These are phyloP conservation scores for Daldinia grandis DNA, from an alignment of 495 filamentous ascomycete genomes.

Conservation along the genomic window DNA sequence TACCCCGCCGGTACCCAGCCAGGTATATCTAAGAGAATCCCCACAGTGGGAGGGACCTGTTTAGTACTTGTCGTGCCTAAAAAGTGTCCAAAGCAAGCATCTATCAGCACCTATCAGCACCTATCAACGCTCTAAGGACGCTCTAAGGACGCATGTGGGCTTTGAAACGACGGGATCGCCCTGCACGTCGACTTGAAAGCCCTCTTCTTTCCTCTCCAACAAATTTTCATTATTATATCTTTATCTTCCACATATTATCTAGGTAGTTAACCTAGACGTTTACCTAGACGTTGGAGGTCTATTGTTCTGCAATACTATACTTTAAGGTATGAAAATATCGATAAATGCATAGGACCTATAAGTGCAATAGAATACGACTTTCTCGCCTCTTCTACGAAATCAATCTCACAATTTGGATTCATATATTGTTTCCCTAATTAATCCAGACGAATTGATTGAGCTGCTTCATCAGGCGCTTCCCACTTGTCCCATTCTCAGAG, in stretches of 20 bases:
- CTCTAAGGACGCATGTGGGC: constrained; percentile 18
- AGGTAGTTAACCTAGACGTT: too few relatives aligned
- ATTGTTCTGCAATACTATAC: neutral
- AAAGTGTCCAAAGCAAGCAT: neutral
- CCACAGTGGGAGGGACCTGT: neutral
- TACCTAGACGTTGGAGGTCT: neutral
- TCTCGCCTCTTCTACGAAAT: neutral
- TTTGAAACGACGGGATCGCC: constrained; percentile 38
- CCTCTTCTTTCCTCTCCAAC: constrained; percentile 15
- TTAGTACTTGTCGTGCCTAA: neutral
- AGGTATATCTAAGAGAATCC: neutral
- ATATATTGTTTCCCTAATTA: constrained; percentile 35
- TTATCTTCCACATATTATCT: neutral
- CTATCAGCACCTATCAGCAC: neutral
- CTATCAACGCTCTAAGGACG: neutral
- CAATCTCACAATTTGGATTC: constrained; percentile 30
- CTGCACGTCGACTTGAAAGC: constrained; percentile 29
- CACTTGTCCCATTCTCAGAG: constrained; percentile 26
- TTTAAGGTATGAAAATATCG: neutral
- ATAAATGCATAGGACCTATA: neutral
- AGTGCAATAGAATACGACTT: neutral
- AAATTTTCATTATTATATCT: neutral
- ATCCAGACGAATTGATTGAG: constrained; percentile 30
- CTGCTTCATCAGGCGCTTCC: constrained; percentile 39
- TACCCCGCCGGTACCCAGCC: constrained; percentile 14